Evolutionary conservation across 768 basidiomycete genomes (phyloP), one percentile per base, ranked within the genome.

Genomic region (Boletus tomentosulus): DNA sequence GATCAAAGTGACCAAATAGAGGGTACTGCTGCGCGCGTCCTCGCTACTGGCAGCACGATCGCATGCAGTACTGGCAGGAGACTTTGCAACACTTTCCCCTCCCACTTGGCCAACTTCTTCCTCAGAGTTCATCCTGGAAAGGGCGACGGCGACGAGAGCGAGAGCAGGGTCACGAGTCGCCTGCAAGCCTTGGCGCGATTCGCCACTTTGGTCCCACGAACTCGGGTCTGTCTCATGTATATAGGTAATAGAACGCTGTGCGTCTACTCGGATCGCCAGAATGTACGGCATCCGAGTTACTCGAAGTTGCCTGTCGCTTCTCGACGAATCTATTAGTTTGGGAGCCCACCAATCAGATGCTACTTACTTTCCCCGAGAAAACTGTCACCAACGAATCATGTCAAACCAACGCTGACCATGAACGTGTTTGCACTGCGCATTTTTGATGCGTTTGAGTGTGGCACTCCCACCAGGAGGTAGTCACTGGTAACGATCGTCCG

Each of bases 271-370:
- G 55, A 49, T 48, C 47, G 19, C 41, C 15, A 38, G 46, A 59
- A 55, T 42, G 55, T 55, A 53, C 51, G 57, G 57, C 57, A 66
- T 50, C 33, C 13, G 16, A 30, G 25, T 9, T 28, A 16, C 25
- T 48, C 31, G 8, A 37, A 10, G 2, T 34, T n/a, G 4, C 33
- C 27, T 1, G 25, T 11, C 34, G 37, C 4, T 22, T 43, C 19
- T 10, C 19, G 22, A 8, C 34, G 39, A 34, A 39, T 37, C 42
- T 6, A 46, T 46, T 33, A 13, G 24, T 30, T 38, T n/a, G 34
- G 19, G 42, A 27, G 27, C 7, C 25, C 19, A 19, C 19, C 19
- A 19, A 15, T 8, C 19, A 11, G 27, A 6, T 13, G n/a, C 10
- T 5, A 46, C 30, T 22, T 25, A 37, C 46, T n/a, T 27, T 7